A percentile compares a stretch with the other conserved stretches of the same genome.
Evolutionary conservation across 2,329 filamentous ascomycete species (phyloP).

Genomic region (Laburnicola sp.): DNA sequence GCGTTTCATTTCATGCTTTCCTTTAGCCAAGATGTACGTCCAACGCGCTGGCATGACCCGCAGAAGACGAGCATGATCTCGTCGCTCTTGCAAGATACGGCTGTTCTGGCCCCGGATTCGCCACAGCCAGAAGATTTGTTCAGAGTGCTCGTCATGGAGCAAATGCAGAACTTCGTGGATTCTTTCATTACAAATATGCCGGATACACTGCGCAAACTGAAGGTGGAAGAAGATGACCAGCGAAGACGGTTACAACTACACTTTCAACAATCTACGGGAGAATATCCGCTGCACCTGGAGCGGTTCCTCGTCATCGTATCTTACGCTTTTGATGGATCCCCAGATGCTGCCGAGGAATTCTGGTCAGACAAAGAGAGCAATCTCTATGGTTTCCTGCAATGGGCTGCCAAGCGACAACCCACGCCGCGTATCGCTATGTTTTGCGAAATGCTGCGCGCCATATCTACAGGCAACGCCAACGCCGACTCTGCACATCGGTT

Average conservation of each 20-base stretch:
- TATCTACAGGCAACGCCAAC: constrained; percentile 80
- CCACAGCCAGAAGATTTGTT: constrained; percentile 73
- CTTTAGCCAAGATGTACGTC: constrained; percentile 77
- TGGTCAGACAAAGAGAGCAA: constrained; percentile 94
- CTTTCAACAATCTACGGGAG: constrained; percentile 56
- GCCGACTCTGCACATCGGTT: constrained; percentile 87
- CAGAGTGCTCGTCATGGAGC: constrained; percentile 72
- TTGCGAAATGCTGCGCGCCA: constrained; percentile 90
- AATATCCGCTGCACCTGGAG: constrained; percentile 67
- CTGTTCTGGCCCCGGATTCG: constrained; percentile 67
- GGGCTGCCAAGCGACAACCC: constrained; percentile 89
- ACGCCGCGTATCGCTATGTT: constrained; percentile 96
- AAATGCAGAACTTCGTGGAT: constrained; percentile 85
- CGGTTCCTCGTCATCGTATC: constrained; percentile 90
- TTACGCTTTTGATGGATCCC: constrained; percentile 83
- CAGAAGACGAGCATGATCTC: constrained; percentile 79
- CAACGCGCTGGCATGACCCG: constrained; percentile 84
- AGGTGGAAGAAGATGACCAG: constrained; percentile 88
- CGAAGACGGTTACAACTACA: constrained; percentile 55
- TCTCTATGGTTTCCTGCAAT: constrained; percentile 90
- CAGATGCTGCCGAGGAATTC: constrained; percentile 83
- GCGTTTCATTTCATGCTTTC: constrained; percentile 91
- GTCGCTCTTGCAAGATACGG: constrained; percentile 80
- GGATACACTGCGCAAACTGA: constrained; percentile 82
- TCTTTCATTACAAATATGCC: constrained; percentile 95